These are phyloP conservation scores for Lophium mytilinum DNA, from an alignment of 495 filamentous ascomycete genomes.

Conservation along the genomic window DNA sequence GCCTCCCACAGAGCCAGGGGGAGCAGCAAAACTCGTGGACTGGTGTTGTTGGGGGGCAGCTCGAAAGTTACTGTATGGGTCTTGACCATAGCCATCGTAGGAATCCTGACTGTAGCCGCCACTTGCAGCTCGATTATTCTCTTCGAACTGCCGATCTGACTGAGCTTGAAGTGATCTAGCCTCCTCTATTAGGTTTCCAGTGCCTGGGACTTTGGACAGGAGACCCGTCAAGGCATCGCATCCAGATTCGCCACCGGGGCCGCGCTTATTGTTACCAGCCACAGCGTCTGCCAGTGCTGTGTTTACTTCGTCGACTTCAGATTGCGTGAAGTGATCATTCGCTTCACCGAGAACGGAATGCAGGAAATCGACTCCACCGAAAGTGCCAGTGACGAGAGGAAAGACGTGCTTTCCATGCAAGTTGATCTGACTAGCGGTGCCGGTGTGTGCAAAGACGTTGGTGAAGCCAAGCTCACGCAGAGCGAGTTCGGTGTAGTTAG, in stretches of 20 bases:
- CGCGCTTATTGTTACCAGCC: conserved; percentile 35
- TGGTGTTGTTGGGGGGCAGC: conserved; percentile 11
- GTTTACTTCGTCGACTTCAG: conserved; percentile 86
- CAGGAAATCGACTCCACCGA: conserved; percentile 92
- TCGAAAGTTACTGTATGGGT: conserved; percentile 24
- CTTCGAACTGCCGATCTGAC: conserved; percentile 61
- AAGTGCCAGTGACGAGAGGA: conserved; percentile 85
- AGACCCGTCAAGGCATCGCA: conserved; percentile 58
- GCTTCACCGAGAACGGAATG: conserved; percentile 96
- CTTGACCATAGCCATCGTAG: conserved; percentile 13
- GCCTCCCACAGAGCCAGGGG: conserved; percentile 43
- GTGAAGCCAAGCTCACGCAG: conserved; percentile 76
- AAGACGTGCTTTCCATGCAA: conserved; percentile 66
- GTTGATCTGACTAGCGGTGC: conserved; percentile 63
- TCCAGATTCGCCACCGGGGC: conserved; percentile 27
- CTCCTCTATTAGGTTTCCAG: conserved; percentile 67
- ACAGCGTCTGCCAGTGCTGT: conserved; percentile 58
- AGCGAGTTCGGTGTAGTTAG: conserved; percentile 85
- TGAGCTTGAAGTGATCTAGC: conserved; percentile 65
- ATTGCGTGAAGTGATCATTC: conserved; percentile 90
- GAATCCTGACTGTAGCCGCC: conserved; percentile 6
- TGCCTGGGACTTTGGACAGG: conserved; percentile 69
- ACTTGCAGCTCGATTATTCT: conserved; percentile 16
- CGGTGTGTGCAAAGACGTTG: conserved; percentile 80
- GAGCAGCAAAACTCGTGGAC: conserved; percentile 35